phyloP scores from a whole-genome alignment of 2,329 filamentous ascomycete species.

The Colletotrichum karsti region DNA sequence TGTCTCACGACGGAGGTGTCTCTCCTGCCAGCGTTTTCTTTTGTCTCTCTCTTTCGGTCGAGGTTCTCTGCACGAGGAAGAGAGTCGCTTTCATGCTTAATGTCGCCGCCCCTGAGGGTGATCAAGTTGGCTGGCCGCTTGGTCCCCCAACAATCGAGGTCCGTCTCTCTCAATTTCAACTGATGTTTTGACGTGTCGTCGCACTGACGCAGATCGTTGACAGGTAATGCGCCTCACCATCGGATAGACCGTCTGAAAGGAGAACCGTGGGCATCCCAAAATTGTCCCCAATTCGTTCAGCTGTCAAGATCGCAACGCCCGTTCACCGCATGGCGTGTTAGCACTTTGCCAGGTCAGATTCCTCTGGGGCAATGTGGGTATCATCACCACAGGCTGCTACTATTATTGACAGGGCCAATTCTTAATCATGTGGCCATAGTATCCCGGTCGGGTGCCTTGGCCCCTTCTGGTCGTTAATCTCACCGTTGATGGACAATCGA shows the following conservation, averaged over 20 bases:
- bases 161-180: background rate
- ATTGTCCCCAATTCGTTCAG: background rate
- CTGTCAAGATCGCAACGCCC: background rate
- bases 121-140: background rate
- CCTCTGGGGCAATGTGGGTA: slow-evolving; percentile 7
- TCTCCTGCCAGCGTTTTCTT: background rate
- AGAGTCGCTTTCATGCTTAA: background rate
- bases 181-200: background rate
- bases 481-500: slow-evolving; percentile 23
- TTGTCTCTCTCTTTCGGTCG: background rate
- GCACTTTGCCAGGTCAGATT: background rate
- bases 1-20: background rate
- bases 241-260: background rate
- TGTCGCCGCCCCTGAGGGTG: background rate
- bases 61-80: background rate
- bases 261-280: background rate
- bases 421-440: slow-evolving; percentile 24
- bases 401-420: slow-evolving; percentile 3
- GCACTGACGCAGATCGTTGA: background rate
- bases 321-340: background rate
- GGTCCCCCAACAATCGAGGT: background rate
- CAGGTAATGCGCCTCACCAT: background rate
- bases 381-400: background rate
- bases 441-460: slow-evolving; percentile 9
- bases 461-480: slow-evolving; percentile 28